Percentiles rank a stretch among this genome's conserved stretches.
Evolutionary conservation across 2,329 filamentous ascomycete genomes (phyloP).

Genomic region (Pseudofabraea citricarpa): DNA sequence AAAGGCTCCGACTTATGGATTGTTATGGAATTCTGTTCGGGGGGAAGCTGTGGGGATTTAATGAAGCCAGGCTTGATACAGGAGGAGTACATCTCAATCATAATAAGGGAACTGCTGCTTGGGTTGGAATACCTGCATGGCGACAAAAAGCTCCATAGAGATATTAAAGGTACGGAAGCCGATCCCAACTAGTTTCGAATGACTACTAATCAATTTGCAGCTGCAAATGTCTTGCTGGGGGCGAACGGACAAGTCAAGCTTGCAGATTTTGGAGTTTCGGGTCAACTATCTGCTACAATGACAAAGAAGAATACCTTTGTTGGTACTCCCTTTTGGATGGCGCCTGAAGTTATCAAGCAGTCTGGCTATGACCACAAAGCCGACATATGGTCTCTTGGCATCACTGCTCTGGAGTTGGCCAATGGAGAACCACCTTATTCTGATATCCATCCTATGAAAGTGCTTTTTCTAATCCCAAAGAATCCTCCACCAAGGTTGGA

Average conservation of each 20-base stretch:
- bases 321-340: conserved; percentile 99
- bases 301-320: conserved; percentile 99
- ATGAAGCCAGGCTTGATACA: conserved; percentile 90
- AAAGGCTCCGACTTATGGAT: conserved; percentile 98
- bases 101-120: conserved; percentile 81
- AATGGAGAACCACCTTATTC: conserved; percentile 91
- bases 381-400: conserved; percentile 95
- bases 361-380: conserved; percentile 97
- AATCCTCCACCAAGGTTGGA: conserved; percentile 80
- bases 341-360: conserved; percentile 97
- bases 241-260: conserved; percentile 94
- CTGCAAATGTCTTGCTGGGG: conserved; percentile 86
- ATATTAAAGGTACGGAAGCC: conserved; percentile 78
- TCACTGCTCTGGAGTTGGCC: conserved; percentile 87
- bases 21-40: conserved; percentile 98
- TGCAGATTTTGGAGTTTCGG: conserved; percentile 94
- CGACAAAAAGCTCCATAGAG: conserved; percentile 93
- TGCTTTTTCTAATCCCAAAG: conserved; percentile 92
- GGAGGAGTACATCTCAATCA: conserved; percentile 96
- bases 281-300: conserved; percentile 95
- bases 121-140: conserved; percentile 90
- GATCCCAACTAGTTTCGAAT: conserved; percentile 1
- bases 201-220: conserved; percentile 38
- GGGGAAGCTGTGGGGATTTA: conserved; percentile 90
- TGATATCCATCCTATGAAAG: conserved; percentile 98